Evolutionary conservation across 2,329 filamentous ascomycete species (phyloP), one percentile per base, ranked within the genome.

Genomic region (Alternaria gansuensis): DNA sequence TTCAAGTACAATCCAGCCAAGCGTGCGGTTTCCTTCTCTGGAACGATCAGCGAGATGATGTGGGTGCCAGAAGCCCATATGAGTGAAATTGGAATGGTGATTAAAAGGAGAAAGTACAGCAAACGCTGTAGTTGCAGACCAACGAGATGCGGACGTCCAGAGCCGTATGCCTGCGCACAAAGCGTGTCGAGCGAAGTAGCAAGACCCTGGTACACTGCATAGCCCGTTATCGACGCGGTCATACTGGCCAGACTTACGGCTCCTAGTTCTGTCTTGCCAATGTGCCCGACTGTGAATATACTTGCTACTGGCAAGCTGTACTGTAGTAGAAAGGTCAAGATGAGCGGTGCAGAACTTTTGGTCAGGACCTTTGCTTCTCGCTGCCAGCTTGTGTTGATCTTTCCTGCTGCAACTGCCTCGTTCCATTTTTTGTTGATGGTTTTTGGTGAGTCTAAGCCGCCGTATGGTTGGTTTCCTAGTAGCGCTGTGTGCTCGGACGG

Each of bases 151-250:
- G 90, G 96, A 75, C 90, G 90, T 0, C 94, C 94, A 0, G 91
- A 96, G 2, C 95, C 94, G 74, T 96, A 98, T 0, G 95, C 94
- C 77, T 98, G 94, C 0, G 94, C 87, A 76, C 94, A 97, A 2
- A 98, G 87, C 0, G 94, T 98, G 78, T 98, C 94, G 36, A 98
- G 82, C 64, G 90, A 92, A 4, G 94, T 98, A 1, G 93, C 90
- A 13, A 98, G 83, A n/a, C 93, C 81, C 66, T 82, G 80, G 51
- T 81, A 82, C 13, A 82, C 78, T 1, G 80, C 76, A 58, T 81
- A 82, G 1, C 81, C 81, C 3, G 81, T 82, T 28, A 82, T 82
- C 44, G 78, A 80, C 0, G 81, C 81, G 1, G 80, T 82, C 81
- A 83, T 83, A 49, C 72, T 77, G 5, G 80, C 81, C 33, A 83